Evolutionary conservation across 2,329 filamentous ascomycete species (phyloP).

Genomic region (Aspergillus clavatus): DNA sequence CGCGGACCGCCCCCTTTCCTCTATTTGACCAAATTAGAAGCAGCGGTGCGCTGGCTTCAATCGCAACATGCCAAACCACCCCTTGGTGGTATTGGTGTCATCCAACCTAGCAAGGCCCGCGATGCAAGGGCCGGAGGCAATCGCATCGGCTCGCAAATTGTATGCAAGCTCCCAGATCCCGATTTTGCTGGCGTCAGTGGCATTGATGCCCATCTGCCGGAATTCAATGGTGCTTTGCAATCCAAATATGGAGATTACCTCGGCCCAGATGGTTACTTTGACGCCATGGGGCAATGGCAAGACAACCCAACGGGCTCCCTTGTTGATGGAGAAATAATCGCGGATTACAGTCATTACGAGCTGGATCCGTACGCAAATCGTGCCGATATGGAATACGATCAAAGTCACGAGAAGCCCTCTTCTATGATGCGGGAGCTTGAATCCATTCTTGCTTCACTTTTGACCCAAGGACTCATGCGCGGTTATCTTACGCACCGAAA

Average conservation of each 20-base stretch:
- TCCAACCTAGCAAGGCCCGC: background rate
- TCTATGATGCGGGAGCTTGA: constrained; percentile 63
- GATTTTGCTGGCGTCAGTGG: constrained; percentile 28
- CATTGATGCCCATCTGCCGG: constrained; percentile 6
- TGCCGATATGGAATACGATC: constrained; percentile 13
- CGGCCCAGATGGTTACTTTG: constrained; percentile 31
- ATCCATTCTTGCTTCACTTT: constrained; percentile 67
- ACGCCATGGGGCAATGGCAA: constrained; percentile 26
- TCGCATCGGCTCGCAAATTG: constrained; percentile 25
- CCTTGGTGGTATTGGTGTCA: constrained; percentile 3
- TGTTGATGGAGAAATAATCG: constrained; percentile 25
- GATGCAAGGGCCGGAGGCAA: constrained; percentile 12
- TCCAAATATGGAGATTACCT: constrained; percentile 35
- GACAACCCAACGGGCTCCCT: constrained; percentile 20
- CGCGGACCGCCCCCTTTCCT: constrained; percentile 64
- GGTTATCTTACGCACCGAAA: constrained; percentile 78
- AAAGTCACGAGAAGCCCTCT: constrained; percentile 24
- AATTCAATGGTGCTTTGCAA: constrained; percentile 12
- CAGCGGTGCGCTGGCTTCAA: constrained; percentile 62
- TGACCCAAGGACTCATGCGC: constrained; percentile 74
- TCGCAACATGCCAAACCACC: constrained; percentile 18
- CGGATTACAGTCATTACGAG: constrained; percentile 43
- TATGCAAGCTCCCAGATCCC: constrained; percentile 27
- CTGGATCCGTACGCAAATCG: constrained; percentile 54
- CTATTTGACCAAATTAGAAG: constrained; percentile 64